phyloP scores from a whole-genome alignment of 108 stramenopile species.

The Cyclotella choctawhatcheeana region DNA sequence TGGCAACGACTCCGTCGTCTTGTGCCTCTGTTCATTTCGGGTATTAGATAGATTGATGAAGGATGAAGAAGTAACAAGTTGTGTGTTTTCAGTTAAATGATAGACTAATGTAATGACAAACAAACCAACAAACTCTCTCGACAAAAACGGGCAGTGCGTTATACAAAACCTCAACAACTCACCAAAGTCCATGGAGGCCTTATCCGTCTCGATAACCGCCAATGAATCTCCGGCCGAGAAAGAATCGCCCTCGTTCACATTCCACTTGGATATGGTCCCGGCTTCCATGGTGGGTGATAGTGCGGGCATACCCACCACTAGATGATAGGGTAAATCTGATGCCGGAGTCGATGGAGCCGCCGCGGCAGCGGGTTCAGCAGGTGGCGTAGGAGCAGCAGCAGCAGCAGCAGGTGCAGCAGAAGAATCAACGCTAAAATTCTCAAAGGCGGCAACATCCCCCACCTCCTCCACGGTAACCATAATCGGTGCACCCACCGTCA shows the following conservation, averaged over 20 bases:
- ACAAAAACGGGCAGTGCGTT: too few species aligned
- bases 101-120: background rate
- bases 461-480: slow-evolving; percentile 69
- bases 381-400: slow-evolving; percentile 12
- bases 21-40: slow-evolving; percentile 68
- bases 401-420: slow-evolving; percentile 42
- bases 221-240: slow-evolving; percentile 93
- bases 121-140: background rate
- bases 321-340: slow-evolving; percentile 75
- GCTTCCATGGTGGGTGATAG: slow-evolving; percentile 94
- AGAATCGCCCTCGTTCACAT: slow-evolving; percentile 79
- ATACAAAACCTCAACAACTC: too few species aligned
- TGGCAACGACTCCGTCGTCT: slow-evolving; percentile 96
- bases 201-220: slow-evolving; percentile 98
- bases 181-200: slow-evolving; percentile 96
- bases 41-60: background rate
- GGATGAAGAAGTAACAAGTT: too few species aligned
- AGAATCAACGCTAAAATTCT: slow-evolving; percentile 43
- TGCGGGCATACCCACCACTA: slow-evolving; percentile 94
- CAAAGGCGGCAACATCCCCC: slow-evolving; percentile 59
- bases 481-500: slow-evolving; percentile 66
- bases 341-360: slow-evolving; percentile 36
- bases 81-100: too few species aligned
- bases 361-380: slow-evolving; percentile 31
- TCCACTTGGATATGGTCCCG: slow-evolving; percentile 92